Conservation (phyloP, 2,329 filamentous ascomycete genomes). For the Cladosporium sp. region DNA sequence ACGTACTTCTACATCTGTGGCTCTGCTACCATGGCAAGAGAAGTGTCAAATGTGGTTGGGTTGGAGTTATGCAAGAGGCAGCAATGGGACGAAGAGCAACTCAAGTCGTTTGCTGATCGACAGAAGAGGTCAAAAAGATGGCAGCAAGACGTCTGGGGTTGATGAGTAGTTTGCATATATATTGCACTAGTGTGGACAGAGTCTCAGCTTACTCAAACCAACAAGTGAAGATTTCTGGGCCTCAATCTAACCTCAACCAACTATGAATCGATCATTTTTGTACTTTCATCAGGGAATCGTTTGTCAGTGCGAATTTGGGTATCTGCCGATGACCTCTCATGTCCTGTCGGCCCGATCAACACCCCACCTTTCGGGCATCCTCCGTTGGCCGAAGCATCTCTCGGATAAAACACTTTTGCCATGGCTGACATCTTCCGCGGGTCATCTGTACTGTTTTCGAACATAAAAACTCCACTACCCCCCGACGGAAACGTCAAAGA, state of each 20-base stretch:
- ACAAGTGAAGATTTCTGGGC: not conserved
- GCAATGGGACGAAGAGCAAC: constrained; percentile 22
- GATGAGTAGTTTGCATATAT: not conserved
- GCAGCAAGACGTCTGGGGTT: constrained; percentile 32
- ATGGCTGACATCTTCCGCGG: not conserved
- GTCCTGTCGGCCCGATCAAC: not conserved
- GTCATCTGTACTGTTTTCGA: not conserved
- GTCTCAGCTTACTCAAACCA: not conserved
- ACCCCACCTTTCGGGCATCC: not conserved
- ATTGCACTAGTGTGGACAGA: not conserved
- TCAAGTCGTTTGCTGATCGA: constrained; percentile 26
- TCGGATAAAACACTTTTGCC: not conserved
- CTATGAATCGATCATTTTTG: not conserved
- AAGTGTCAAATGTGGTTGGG: constrained; percentile 23
- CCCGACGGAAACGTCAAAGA: not conserved
- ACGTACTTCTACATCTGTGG: constrained; percentile 48
- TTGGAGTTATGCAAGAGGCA: constrained; percentile 19
- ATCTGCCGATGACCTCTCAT: not conserved
- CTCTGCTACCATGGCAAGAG: constrained; percentile 43
- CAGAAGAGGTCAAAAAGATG: constrained; percentile 28
- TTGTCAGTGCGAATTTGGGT: too few relatives aligned
- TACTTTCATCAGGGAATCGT: not conserved
- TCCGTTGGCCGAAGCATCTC: not conserved
- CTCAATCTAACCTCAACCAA: too few relatives aligned
- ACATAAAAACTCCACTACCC: not conserved